A percentile compares a stretch with the other conserved stretches of the same genome.
These are phyloP conservation scores for Eucalyptus microcorys DNA, from an alignment of 345 rosid species.

Conservation along the genomic window DNA sequence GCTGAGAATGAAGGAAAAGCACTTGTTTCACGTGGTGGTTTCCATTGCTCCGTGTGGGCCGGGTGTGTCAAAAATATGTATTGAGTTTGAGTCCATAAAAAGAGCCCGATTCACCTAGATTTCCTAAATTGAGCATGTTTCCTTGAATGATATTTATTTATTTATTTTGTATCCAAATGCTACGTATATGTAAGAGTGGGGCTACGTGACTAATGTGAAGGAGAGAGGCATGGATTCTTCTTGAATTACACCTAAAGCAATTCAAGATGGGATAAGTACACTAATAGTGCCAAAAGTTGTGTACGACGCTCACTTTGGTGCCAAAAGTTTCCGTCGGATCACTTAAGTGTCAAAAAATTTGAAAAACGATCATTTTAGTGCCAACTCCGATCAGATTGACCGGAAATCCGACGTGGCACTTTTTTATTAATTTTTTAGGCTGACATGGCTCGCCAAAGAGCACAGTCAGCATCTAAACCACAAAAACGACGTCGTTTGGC, in stretches of 20 bases:
- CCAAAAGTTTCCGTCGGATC: too few relatives aligned
- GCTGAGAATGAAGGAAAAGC: neutral
- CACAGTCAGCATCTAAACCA: too few relatives aligned
- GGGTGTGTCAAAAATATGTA: neutral
- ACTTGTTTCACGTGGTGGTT: neutral
- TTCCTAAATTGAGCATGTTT: neutral
- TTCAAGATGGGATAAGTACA: too few relatives aligned
- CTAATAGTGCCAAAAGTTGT: too few relatives aligned
- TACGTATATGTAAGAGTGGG: neutral
- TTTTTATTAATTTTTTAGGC: too few relatives aligned
- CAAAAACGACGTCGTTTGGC: too few relatives aligned
- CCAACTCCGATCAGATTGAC: too few relatives aligned
- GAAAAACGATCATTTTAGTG: too few relatives aligned
- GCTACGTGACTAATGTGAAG: neutral
- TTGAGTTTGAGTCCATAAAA: neutral
- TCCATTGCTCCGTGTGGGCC: neutral
- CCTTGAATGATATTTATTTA: neutral
- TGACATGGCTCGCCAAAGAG: too few relatives aligned
- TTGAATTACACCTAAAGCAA: neutral
- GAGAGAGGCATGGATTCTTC: neutral
- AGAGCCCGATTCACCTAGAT: neutral
- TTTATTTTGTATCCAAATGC: neutral
- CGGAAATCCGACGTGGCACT: too few relatives aligned
- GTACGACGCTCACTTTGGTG: too few relatives aligned
- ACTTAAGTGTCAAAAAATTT: too few relatives aligned